Conservation (phyloP, 441 rosid species). For the Gossypium trilobum region DNA sequence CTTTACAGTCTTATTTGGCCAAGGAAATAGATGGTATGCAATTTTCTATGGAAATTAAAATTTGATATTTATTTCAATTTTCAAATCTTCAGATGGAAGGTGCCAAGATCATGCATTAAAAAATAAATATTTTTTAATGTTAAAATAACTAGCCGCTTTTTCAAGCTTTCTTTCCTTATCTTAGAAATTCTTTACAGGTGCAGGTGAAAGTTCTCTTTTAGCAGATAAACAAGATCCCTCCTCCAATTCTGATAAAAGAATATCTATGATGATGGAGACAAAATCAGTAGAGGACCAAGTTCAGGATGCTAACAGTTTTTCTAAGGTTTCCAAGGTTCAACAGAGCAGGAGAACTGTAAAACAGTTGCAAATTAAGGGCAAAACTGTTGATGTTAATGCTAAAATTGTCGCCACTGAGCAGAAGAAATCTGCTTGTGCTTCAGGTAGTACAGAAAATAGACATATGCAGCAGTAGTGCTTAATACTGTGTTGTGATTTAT, state of each 20-base stretch:
- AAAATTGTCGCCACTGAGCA: slow-evolving; percentile 21
- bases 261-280: slow-evolving; percentile 23
- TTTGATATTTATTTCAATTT: slow-evolving; percentile 7
- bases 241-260: slow-evolving; percentile 21
- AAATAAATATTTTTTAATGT: neutral
- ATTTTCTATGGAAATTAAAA: neutral
- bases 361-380: slow-evolving; percentile 19
- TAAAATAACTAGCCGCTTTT: neutral
- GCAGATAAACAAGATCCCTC: slow-evolving; percentile 23
- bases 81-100: neutral
- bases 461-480: neutral
- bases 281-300: slow-evolving; percentile 20
- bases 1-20: slow-evolving; percentile 45
- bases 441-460: slow-evolving; percentile 27
- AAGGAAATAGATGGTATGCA: slow-evolving; percentile 41
- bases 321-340: slow-evolving; percentile 28
- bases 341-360: slow-evolving; percentile 34
- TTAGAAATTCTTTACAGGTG: slow-evolving; percentile 15
- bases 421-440: slow-evolving; percentile 24
- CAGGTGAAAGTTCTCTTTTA: slow-evolving; percentile 41
- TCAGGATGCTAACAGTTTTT: slow-evolving; percentile 20
- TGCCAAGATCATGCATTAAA: neutral
- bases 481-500: neutral
- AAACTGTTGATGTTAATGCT: slow-evolving; percentile 28
- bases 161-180: neutral